Percentiles rank a stretch among this genome's conserved stretches.
These are phyloP conservation scores for Sarocladiaceae sp. DNA, from an alignment of 2,329 filamentous ascomycete species.

Conservation along the genomic window DNA sequence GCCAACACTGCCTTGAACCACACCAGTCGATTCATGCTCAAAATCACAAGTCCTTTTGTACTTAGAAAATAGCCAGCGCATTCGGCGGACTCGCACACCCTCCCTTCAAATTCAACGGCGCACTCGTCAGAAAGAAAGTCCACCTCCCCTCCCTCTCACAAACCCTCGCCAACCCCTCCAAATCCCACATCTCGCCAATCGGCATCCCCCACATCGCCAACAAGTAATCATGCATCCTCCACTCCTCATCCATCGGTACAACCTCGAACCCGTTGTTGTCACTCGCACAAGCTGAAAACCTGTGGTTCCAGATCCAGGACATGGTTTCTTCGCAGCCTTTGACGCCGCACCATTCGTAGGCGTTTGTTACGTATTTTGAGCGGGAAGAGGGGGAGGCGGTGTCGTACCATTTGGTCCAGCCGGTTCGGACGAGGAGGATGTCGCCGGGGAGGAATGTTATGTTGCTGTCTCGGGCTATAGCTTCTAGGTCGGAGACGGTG, in stretches of 20 bases:
- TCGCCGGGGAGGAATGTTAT: constrained; percentile 63
- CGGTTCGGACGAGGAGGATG: constrained; percentile 61
- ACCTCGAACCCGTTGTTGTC: constrained; percentile 63
- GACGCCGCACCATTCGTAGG: constrained; percentile 26
- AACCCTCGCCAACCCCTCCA: constrained; percentile 4
- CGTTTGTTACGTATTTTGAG: background rate
- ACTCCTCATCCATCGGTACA: constrained; percentile 35
- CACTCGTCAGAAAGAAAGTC: constrained; percentile 11
- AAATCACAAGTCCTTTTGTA: background rate
- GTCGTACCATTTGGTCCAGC: constrained; percentile 46
- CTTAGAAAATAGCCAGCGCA: constrained; percentile 6
- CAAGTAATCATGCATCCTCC: constrained; percentile 9
- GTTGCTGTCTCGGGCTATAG: constrained; percentile 53
- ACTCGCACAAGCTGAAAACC: constrained; percentile 62
- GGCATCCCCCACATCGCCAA: constrained; percentile 9
- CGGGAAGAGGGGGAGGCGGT: background rate
- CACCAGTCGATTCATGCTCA: too few species aligned
- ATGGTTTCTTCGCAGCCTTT: constrained; percentile 47
- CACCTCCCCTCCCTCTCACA: constrained; percentile 8
- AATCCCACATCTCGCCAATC: constrained; percentile 12
- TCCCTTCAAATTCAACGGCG: constrained; percentile 9
- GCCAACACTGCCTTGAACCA: too few species aligned
- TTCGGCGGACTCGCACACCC: constrained; percentile 8
- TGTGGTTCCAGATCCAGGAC: constrained; percentile 65
- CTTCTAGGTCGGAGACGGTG: constrained; percentile 9